Evolutionary conservation across 2,329 filamentous ascomycete genomes (phyloP), one percentile per base, ranked within the genome.

Genomic region (Verticillium isaacii): DNA sequence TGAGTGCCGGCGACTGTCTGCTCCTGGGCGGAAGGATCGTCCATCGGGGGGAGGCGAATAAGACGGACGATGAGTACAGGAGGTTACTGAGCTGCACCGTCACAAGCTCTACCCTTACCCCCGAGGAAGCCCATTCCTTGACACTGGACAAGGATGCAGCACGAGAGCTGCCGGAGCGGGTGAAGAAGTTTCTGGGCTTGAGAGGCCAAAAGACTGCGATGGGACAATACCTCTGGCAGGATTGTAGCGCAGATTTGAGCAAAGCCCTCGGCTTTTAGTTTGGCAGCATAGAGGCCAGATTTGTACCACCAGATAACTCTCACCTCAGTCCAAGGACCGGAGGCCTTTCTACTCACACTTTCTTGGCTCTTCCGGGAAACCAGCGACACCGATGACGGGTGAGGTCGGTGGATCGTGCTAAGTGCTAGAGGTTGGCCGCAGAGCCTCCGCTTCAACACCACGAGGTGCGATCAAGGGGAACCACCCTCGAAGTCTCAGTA

Each of bases 21-120:
- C 58, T 64, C 14, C 36, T 64, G 5, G 62, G 62, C 12, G 60
- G 60, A 1, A 54, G 60, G 45, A 64, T 64, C 25, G 60, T 64
- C 25, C 62, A 64, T 29, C 45, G 62, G 1, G 62, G 62, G 11
- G 60, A 60, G 15, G 58, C 57, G 58, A 64, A 64, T 50, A 52
- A 61, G 50, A 64, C 62, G n/a, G 12, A 15, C 19, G 58, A 57
- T 41, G 58, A 62, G 32, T 60, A 45, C 12, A 57, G 62, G 19
- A 56, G 62, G 36, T 58, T 63, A 14, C 50, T 64, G n/a, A 59
- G 60, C 55, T 64, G 60, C 58, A 64, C 61, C 17, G 60, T 64
- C 32, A 29, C 62, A 25, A 62, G 60, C 29, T 58, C 62, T 14
- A 57, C 56, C 17, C 37, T 64, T 2, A 62, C 62, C 3, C 62